Conservation (phyloP, 1,284 basidiomycete species). For the Trichosporon sp. region DNA sequence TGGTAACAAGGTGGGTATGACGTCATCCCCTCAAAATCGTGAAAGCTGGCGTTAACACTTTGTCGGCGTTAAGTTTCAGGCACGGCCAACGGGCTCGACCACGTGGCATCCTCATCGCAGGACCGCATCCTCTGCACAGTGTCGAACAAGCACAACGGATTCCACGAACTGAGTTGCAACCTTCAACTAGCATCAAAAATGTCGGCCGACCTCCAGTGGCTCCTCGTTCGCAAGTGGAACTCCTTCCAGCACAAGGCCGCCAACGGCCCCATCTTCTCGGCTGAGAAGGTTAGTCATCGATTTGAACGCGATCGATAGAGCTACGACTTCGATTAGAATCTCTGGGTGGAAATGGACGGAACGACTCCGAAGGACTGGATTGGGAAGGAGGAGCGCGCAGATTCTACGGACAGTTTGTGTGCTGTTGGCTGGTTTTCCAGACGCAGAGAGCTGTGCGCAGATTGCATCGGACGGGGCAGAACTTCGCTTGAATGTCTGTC, state of each 20-base stretch:
- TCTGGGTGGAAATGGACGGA: constrained; percentile 34
- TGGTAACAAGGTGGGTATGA: neutral
- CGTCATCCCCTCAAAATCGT: neutral
- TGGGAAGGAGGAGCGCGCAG: no score
- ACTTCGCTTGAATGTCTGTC: no score
- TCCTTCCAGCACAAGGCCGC: constrained; percentile 78
- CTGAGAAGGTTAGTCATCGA: constrained; percentile 68
- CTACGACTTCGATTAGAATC: neutral
- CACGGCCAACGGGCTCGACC: neutral
- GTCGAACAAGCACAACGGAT: neutral
- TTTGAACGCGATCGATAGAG: constrained; percentile 3
- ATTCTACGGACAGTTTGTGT: no score
- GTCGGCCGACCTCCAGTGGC: constrained; percentile 78
- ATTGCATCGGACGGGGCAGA: no score
- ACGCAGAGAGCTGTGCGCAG: no score
- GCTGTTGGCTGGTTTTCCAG: neutral
- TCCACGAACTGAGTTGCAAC: constrained; percentile 14
- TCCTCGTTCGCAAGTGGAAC: constrained; percentile 84
- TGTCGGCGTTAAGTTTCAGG: neutral
- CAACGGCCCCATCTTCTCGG: constrained; percentile 77
- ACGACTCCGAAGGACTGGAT: neutral
- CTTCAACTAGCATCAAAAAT: constrained; percentile 39
- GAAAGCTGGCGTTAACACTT: constrained; percentile 1
- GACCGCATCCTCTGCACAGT: neutral
- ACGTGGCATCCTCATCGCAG: neutral